Evolutionary conservation across 208 protist genomes (phyloP).

Genomic region (Entamoeba invadens): DNA sequence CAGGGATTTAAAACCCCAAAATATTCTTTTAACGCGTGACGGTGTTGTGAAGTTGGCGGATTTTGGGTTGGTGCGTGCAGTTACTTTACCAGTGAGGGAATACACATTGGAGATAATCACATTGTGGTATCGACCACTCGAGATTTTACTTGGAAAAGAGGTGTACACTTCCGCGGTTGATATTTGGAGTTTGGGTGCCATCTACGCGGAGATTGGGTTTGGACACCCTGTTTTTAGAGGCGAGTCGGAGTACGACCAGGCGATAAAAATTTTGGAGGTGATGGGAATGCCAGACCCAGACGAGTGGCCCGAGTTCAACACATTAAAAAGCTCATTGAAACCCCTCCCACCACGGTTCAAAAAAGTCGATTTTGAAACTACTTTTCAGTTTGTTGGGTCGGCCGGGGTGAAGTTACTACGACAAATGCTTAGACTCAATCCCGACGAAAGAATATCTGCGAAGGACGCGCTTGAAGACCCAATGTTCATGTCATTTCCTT

Average conservation of each 20-base stretch:
- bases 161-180: slow-evolving; percentile 93
- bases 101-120: slow-evolving; percentile 57
- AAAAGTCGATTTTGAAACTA: too few relatives aligned
- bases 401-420: too few relatives aligned
- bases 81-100: slow-evolving; percentile 24
- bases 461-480: slow-evolving; percentile 36
- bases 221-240: slow-evolving; percentile 25
- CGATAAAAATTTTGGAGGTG: slow-evolving; percentile 41
- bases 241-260: slow-evolving; percentile 33
- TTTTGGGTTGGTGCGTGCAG: slow-evolving; percentile 30
- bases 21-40: slow-evolving; percentile 57
- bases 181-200: slow-evolving; percentile 96
- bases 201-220: slow-evolving; percentile 84
- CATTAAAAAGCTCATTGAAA: too few relatives aligned
- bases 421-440: slow-evolving; percentile 37
- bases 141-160: slow-evolving; percentile 87
- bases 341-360: too few relatives aligned
- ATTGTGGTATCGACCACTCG: slow-evolving; percentile 97
- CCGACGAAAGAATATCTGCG: slow-evolving; percentile 38
- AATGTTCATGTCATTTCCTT: too few relatives aligned
- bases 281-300: slow-evolving; percentile 31
- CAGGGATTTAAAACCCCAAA: slow-evolving; percentile 79
- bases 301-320: slow-evolving; percentile 27
- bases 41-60: slow-evolving; percentile 15
- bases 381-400: too few relatives aligned